Conservation (phyloP, 495 filamentous ascomycete genomes). For the Annulohypoxylon bovei region DNA sequence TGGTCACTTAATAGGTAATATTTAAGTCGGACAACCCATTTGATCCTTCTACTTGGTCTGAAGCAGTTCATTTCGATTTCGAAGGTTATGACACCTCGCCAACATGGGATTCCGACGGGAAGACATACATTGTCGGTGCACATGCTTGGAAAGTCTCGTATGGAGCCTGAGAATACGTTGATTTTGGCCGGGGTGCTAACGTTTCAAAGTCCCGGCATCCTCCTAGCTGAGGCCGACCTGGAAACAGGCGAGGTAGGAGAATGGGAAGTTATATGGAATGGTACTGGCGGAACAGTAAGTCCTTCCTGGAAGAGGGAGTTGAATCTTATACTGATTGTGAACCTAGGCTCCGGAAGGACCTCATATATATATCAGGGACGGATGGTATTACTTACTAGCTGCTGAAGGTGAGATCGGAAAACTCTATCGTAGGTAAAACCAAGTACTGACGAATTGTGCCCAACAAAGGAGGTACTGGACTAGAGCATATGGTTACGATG, state of each 20-base stretch:
- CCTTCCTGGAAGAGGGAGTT: neutral
- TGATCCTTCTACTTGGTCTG: constrained; percentile 48
- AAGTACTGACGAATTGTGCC: neutral
- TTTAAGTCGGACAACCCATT: constrained; percentile 53
- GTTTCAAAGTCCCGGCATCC: constrained; percentile 47
- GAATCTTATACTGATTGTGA: constrained; percentile 4
- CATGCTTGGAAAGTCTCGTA: constrained; percentile 56
- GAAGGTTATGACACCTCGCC: constrained; percentile 56
- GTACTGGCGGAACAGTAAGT: constrained; percentile 52
- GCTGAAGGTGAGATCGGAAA: constrained; percentile 61
- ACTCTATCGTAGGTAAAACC: neutral
- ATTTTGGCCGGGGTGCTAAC: neutral
- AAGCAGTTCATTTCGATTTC: constrained; percentile 54
- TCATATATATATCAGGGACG: constrained; percentile 70
- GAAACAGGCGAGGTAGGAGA: constrained; percentile 50
- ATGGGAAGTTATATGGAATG: constrained; percentile 56
- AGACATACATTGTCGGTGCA: constrained; percentile 56
- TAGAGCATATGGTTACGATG: constrained; percentile 65
- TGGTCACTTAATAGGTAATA: constrained; percentile 48
- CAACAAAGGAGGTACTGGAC: constrained; percentile 61
- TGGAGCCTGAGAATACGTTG: constrained; percentile 10
- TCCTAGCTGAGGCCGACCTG: constrained; percentile 51
- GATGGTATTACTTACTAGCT: constrained; percentile 71
- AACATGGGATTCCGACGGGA: constrained; percentile 63
- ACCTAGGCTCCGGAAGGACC: constrained; percentile 67